Evolutionary conservation across 1,284 basidiomycete species (phyloP), one percentile per base, ranked within the genome.

Genomic region (Bondarzewia mesenterica): DNA sequence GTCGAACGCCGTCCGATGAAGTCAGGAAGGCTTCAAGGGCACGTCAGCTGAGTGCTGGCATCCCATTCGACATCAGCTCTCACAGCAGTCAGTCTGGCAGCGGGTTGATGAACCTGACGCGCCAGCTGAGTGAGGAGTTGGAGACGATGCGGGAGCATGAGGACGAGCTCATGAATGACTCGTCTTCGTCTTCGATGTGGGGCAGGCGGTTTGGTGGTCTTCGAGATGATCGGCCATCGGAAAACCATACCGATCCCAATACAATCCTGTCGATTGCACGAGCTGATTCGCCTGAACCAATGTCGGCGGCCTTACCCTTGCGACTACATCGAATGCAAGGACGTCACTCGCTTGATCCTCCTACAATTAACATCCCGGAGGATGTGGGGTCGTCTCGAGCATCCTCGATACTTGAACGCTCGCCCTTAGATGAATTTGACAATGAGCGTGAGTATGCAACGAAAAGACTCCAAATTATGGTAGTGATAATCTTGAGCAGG

Each of bases 41-140:
- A 14, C 49, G n/a, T 48, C 37, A 45, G 36, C 41, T 57, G 14
- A 62, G 58, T 40, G 58, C 55, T n/a, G 59, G 55, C 48, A 50
- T 61, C 23, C 55, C 58, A 32, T 47, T 63, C 23, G 64, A 66
- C 44, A 51, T 62, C 32, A 50, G 46, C 29, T 55, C 57, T 26
- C 57, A 55, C 27, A 59, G 56, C 44, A 62, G 60, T 23, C 56
- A 60, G 16, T 62, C 53, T 25, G 60, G 72, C 37, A 83, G 81
- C 55, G 78, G 80, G 3, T 65, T 88, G 25, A 75, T 78, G 1
- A 77, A 69, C 36, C 69, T 86, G 37, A 77, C 80, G 29, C 74
- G 80, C 5, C 78, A 84, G 57, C 63, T 88, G 48, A 79, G 71
- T 32, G 73, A 77, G 49, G 79, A 82, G 58, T 69, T 81, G 39